These are phyloP conservation scores for Papiliotrema fonsecae DNA, from an alignment of 1,284 basidiomycete genomes.

Conservation along the genomic window DNA sequence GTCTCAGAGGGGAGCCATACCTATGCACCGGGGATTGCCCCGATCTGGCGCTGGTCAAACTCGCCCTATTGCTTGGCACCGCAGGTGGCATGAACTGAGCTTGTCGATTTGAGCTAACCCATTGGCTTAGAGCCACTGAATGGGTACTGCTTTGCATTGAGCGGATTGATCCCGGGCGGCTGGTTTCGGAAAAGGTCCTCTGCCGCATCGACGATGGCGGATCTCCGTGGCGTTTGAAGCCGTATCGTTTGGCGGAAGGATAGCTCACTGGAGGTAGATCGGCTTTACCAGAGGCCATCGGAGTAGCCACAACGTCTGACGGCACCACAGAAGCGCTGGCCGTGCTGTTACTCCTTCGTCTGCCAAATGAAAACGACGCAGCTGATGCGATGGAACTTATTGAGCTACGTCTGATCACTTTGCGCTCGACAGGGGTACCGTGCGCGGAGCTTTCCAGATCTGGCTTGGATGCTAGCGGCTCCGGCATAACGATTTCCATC, in stretches of 20 bases:
- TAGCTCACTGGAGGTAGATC: conserved; percentile 42
- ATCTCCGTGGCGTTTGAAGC: conserved; percentile 40
- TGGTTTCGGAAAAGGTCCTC: conserved; percentile 31
- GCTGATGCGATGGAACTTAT: conserved; percentile 34
- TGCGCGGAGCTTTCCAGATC: conserved; percentile 6
- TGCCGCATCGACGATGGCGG: conserved; percentile 11
- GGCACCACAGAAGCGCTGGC: conserved; percentile 7
- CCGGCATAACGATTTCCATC: conserved; percentile 47
- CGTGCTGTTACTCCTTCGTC: conserved; percentile 31
- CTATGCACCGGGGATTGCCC: conserved; percentile 22
- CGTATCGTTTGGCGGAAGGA: conserved; percentile 46
- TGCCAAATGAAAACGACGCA: conserved; percentile 29
- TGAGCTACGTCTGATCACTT: conserved; percentile 30
- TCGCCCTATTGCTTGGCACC: conserved; percentile 22
- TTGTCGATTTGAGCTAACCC: conserved; percentile 1
- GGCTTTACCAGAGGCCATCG: conserved; percentile 32
- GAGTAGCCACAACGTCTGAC: conserved; percentile 6
- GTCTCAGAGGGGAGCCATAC: conserved; percentile 23
- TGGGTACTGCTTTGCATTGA: conserved; percentile 34
- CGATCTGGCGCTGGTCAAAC: conserved; percentile 26
- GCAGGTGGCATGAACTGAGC: conserved; percentile 10
- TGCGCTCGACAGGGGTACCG: conserved; percentile 2
- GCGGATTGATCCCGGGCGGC: conserved; percentile 44
- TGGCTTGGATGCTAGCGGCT: conserved; percentile 33
- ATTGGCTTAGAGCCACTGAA: conserved; percentile 14